A percentile compares a stretch with the other conserved stretches of the same genome.
phyloP scores from a whole-genome alignment of 805 yeast genomes.

The Candida namnaoensis region DNA sequence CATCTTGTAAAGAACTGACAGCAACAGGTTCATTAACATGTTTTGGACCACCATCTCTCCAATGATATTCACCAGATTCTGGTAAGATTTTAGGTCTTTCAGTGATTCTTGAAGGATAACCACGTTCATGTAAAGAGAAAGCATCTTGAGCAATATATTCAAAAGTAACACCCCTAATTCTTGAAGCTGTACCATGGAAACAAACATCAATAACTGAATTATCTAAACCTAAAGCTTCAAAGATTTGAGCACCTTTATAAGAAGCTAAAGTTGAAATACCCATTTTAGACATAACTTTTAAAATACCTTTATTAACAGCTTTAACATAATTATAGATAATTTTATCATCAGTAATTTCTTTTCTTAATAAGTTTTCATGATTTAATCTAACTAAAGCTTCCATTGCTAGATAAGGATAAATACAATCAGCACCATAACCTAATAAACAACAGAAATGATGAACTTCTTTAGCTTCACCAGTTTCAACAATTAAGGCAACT shows the following conservation, averaged over 20 bases:
- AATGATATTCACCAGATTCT: slow-evolving; percentile 95
- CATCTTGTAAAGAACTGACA: slow-evolving; percentile 92
- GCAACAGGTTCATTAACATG: slow-evolving; percentile 94
- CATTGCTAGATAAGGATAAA: slow-evolving; percentile 89
- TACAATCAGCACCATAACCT: slow-evolving; percentile 97
- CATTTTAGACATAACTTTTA: slow-evolving; percentile 98
- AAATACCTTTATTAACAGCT: slow-evolving; percentile 83
- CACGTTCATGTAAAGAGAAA: slow-evolving; percentile 85
- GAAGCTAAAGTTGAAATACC: slow-evolving; percentile 97
- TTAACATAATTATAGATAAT: slow-evolving; percentile 73
- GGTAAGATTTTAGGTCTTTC: slow-evolving; percentile 66
- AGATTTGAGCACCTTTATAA: slow-evolving; percentile 98
- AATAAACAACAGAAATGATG: slow-evolving; percentile 91
- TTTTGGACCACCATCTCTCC: slow-evolving; percentile 98
- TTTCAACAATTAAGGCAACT: slow-evolving; percentile 85
- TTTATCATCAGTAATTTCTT: slow-evolving; percentile 45
- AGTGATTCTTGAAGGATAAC: slow-evolving; percentile 73
- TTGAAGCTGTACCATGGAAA: slow-evolving; percentile 94
- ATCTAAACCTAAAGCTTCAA: slow-evolving; percentile 94
- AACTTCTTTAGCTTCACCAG: slow-evolving; percentile 96
- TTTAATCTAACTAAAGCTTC: slow-evolving; percentile 84
- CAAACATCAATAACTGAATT: slow-evolving; percentile 92
- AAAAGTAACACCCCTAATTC: slow-evolving; percentile 92
- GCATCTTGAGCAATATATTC: slow-evolving; percentile 97
- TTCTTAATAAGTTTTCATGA: slow-evolving; percentile 62